These are phyloP conservation scores for Chaetoceros muelleri DNA, from an alignment of 108 stramenopile species.

Conservation along the genomic window DNA sequence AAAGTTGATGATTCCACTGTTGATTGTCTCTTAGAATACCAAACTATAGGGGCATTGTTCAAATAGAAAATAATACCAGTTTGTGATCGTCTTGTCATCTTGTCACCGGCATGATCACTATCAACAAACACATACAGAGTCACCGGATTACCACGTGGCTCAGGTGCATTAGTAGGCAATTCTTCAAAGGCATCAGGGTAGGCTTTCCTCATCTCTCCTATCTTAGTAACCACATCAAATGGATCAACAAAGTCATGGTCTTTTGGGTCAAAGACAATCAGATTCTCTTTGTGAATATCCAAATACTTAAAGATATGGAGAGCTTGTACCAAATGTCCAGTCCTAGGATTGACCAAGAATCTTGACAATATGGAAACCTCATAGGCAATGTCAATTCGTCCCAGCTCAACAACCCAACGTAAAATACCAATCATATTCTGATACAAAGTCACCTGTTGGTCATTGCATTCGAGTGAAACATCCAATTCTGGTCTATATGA, in stretches of 20 bases:
- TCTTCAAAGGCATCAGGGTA: slow-evolving; percentile 15
- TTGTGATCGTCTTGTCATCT: slow-evolving; percentile 30
- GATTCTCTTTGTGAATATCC: neutral
- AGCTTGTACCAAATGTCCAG: slow-evolving; percentile 27
- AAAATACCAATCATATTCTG: slow-evolving; percentile 10
- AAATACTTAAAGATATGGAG: slow-evolving; percentile 28
- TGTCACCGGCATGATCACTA: slow-evolving; percentile 38
- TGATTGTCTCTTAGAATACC: slow-evolving; percentile 41
- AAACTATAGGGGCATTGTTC: slow-evolving; percentile 36
- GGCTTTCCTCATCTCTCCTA: neutral
- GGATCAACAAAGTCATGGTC: neutral
- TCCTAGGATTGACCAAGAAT: slow-evolving; percentile 10
- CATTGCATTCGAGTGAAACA: neutral
- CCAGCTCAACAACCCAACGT: slow-evolving; percentile 20
- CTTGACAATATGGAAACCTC: slow-evolving; percentile 22
- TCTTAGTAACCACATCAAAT: neutral
- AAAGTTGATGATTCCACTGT: slow-evolving; percentile 47
- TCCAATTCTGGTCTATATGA: slow-evolving; percentile 9
- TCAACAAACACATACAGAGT: slow-evolving; percentile 26
- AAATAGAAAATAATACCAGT: slow-evolving; percentile 45
- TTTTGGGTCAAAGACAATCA: slow-evolving; percentile 20
- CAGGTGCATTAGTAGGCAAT: slow-evolving; percentile 8
- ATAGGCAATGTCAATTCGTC: slow-evolving; percentile 12
- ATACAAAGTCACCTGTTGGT: neutral
- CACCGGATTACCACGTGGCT: slow-evolving; percentile 16